Evolutionary conservation across 164 flowering plant genomes (phyloP), one percentile per base, ranked within the genome.

Genomic region (Berberis thunbergii): DNA sequence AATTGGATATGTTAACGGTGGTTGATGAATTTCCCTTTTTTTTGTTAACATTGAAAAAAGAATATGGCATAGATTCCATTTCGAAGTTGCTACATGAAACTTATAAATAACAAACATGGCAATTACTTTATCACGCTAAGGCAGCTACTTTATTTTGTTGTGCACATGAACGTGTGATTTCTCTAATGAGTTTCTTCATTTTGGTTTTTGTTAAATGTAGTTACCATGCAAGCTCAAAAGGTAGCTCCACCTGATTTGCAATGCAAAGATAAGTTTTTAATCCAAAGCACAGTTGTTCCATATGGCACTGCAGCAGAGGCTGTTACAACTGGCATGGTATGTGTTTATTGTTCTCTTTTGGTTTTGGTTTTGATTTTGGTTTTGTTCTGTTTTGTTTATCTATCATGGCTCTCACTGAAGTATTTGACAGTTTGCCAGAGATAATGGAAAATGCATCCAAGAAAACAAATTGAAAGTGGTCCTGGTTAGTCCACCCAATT

Each of bases 241-340:
- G 45, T 57, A 43, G 80, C 75, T 63, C 87, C 90, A 49, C 73
- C 76, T 13, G 93, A 92, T 68, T 69, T 87, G 83, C 67, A 72
- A 43, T 92, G 95, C 79, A 92, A 81, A 69, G 98, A 92, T 78
- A 92, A 92, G 76, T 92, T 92, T 74, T 75, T 92, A 59, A 75
- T 92, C 62, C 96, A 87, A 67, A 79, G 91, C 81, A 85, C 89
- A 45, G 72, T 81, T 49, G 96, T 85, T 64, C 82, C 88, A 12
- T 65, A 46, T 54, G 93, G 85, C 62, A 84, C 86, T 44, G 75
- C 75, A 41, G 80, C 73, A 40, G 95, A 78, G 52, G 88, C 81
- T 55, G 79, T 92, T 63, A 79, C 81, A 62, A 12, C 95, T 65
- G 65, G 62, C 73, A 75, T 72, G 78, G 96, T 91, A 70, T 10